phyloP scores from a whole-genome alignment of 306 rosid species.

The Casuarina cunninghamiana region DNA sequence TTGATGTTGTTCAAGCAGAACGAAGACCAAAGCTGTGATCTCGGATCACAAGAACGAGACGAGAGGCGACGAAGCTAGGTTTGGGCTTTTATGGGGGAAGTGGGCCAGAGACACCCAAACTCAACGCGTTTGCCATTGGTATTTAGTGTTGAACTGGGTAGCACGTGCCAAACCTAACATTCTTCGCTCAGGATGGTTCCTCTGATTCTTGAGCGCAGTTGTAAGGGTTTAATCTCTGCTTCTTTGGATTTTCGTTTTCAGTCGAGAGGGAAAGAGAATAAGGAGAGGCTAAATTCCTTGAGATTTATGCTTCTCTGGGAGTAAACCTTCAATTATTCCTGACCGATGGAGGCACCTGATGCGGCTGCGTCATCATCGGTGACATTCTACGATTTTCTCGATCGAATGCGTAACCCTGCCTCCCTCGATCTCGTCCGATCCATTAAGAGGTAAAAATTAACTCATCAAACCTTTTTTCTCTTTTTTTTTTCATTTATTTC shows the following conservation, averaged over 20 bases:
- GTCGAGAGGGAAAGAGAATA: background rate
- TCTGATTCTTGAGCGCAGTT: background rate
- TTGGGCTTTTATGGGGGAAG: too few species aligned
- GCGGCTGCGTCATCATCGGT: conserved; percentile 32
- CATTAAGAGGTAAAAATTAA: conserved; percentile 52
- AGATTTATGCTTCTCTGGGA: too few species aligned
- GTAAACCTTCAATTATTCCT: background rate
- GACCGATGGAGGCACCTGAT: conserved; percentile 44
- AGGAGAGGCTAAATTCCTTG: background rate
- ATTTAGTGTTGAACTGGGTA: too few species aligned
- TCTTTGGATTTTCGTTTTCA: background rate
- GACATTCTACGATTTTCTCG: conserved; percentile 62
- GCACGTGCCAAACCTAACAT: conserved; percentile 32
- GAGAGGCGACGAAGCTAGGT: too few species aligned
- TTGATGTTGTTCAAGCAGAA: too few species aligned
- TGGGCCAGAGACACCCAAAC: too few species aligned
- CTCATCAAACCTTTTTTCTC: background rate
- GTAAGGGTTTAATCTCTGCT: background rate
- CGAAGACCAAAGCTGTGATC: too few species aligned
- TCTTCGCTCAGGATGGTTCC: background rate
- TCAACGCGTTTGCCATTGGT: too few species aligned
- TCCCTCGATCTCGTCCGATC: conserved; percentile 70
- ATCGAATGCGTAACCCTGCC: conserved; percentile 82
- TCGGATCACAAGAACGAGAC: too few species aligned
- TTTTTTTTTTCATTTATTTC: background rate